These are phyloP conservation scores for Monosporascus sp. DNA, from an alignment of 2,329 filamentous ascomycete species.

Conservation along the genomic window DNA sequence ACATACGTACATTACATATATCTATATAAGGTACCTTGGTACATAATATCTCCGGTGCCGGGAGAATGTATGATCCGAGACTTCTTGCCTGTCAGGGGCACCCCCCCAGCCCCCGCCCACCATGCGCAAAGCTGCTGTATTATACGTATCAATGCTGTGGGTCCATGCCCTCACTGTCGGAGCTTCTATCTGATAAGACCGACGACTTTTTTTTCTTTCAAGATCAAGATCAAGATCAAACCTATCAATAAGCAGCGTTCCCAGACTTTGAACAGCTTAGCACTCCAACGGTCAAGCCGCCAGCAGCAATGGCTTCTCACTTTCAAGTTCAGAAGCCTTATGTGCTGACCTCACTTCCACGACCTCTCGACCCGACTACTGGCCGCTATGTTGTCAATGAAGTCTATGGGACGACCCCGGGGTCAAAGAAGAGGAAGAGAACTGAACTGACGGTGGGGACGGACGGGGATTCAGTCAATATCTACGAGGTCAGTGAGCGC, in stretches of 20 bases:
- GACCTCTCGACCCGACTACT: constrained; percentile 46
- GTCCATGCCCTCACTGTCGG: background rate
- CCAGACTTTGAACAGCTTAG: background rate
- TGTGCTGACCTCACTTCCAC: constrained; percentile 54
- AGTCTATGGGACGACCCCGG: constrained; percentile 55
- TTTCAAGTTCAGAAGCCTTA: constrained; percentile 62
- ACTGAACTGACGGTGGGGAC: constrained; percentile 59
- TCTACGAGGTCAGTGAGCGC: constrained; percentile 48
- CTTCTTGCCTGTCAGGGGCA: no score
- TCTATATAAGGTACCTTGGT: no score
- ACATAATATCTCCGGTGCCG: no score
- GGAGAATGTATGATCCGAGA: no score
- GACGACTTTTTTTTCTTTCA: background rate
- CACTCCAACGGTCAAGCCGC: background rate
- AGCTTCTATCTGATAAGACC: background rate
- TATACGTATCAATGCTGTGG: background rate
- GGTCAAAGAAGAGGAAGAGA: constrained; percentile 57
- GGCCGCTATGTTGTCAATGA: constrained; percentile 54
- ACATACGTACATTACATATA: no score
- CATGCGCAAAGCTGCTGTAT: background rate
- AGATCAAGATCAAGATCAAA: background rate
- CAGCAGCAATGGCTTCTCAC: constrained; percentile 47
- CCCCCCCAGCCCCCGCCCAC: no score
- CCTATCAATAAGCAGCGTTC: no score
- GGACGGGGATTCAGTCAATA: constrained; percentile 60